Evolutionary conservation across 345 rosid species (phyloP).

Genomic region (Populus deltoides): DNA sequence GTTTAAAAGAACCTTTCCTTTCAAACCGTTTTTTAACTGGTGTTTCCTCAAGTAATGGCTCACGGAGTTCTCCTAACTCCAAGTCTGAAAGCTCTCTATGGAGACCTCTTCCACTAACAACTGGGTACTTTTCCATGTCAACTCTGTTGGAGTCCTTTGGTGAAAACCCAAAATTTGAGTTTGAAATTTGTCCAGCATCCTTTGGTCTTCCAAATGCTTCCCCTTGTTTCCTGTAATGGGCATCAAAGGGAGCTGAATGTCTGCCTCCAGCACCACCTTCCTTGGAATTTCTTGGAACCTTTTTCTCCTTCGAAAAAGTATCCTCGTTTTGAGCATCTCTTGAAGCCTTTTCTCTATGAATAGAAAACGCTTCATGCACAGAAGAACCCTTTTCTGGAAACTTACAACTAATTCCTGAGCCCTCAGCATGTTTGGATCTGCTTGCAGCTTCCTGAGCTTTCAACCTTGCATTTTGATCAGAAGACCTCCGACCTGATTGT

Average conservation of each 20-base stretch:
- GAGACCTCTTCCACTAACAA: constrained; percentile 54
- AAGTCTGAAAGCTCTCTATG: constrained; percentile 75
- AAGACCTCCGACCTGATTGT: constrained; percentile 39
- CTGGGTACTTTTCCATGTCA: constrained; percentile 31
- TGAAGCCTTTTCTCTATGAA: constrained; percentile 43
- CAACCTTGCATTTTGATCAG: constrained; percentile 35
- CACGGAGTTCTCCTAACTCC: constrained; percentile 95
- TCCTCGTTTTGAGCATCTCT: constrained; percentile 56
- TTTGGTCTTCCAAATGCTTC: constrained; percentile 51
- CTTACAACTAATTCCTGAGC: constrained; percentile 44
- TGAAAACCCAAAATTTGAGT: constrained; percentile 38
- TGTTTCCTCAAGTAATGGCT: constrained; percentile 54
- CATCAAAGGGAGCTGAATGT: constrained; percentile 44
- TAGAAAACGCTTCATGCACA: constrained; percentile 40
- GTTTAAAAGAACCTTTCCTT: constrained; percentile 59
- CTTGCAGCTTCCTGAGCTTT: constrained; percentile 46
- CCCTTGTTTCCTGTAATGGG: constrained; percentile 40
- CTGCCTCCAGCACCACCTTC: constrained; percentile 57
- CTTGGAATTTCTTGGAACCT: constrained; percentile 45
- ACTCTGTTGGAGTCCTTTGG: constrained; percentile 45
- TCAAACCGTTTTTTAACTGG: constrained; percentile 51
- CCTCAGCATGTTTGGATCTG: constrained; percentile 42
- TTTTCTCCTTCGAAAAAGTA: constrained; percentile 41
- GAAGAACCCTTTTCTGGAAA: constrained; percentile 39
- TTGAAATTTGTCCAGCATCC: constrained; percentile 49